Conservation (phyloP, 257 asterid genomes). For the Perilla frutescens region DNA sequence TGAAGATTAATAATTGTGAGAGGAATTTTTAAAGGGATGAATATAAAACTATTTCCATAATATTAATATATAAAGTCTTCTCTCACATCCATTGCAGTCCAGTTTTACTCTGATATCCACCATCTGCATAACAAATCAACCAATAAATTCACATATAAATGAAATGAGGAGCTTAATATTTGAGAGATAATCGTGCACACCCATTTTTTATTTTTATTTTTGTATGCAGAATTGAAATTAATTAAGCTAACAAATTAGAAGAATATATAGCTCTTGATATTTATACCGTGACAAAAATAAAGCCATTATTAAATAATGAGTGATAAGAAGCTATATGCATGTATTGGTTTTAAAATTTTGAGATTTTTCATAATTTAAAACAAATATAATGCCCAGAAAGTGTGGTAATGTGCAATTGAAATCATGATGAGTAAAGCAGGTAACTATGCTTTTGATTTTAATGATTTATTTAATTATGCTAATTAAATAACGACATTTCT, state of each 20-base stretch:
- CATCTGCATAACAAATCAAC: conserved; percentile 46
- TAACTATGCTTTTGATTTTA: conserved; percentile 44
- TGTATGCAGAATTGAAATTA: too few species aligned
- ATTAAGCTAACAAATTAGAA: too few species aligned
- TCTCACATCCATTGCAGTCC: conserved; percentile 97
- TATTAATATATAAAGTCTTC: conserved; percentile 33
- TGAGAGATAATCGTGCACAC: conserved; percentile 86
- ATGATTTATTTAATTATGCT: conserved; percentile 29
- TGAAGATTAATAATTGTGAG: too few species aligned
- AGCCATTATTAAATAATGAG: conserved; percentile 3
- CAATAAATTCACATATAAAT: background rate
- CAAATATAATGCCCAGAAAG: conserved; percentile 37
- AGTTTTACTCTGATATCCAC: conserved; percentile 89
- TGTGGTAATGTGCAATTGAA: conserved; percentile 55
- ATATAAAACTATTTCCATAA: too few species aligned
- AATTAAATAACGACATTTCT: background rate
- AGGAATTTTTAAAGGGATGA: too few species aligned
- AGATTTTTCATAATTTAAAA: conserved; percentile 8
- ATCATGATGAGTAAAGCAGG: conserved; percentile 53
- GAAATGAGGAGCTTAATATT: conserved; percentile 46
- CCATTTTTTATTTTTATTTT: conserved; percentile 49
- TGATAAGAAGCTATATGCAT: conserved; percentile 38
- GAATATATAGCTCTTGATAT: conserved; percentile 12
- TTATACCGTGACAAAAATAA: conserved; percentile 33
- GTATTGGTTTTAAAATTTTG: conserved; percentile 2